A percentile compares a stretch with the other conserved stretches of the same genome.
Conservation (phyloP, 1,284 basidiomycete genomes). For the Rhizoctonia solani region DNA sequence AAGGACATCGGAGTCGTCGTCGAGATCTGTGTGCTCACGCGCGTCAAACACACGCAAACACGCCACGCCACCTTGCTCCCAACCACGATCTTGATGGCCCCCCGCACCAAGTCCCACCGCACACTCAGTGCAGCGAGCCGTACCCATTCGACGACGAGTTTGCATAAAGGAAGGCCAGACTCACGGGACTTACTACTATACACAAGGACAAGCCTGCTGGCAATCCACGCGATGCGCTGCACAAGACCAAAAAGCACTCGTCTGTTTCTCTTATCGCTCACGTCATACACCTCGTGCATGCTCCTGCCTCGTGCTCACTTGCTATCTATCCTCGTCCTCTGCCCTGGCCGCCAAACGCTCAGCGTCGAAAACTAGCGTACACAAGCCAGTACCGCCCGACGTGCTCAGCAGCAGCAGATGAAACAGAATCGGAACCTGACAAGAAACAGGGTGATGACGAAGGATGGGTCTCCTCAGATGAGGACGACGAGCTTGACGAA, state of each 20-base stretch:
- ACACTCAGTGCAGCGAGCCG: slow-evolving; percentile 1
- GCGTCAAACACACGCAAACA: slow-evolving; percentile 17
- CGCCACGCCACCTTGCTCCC: slow-evolving; percentile 11
- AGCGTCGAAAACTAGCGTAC: slow-evolving; percentile 16
- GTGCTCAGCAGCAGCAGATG: not conserved
- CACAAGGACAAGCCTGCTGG: not conserved
- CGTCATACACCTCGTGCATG: too few species aligned
- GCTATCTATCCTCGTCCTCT: slow-evolving; percentile 18
- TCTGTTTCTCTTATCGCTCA: not conserved
- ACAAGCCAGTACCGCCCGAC: slow-evolving; percentile 2
- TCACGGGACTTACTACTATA: slow-evolving; percentile 9
- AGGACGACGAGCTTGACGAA: slow-evolving; percentile 23
- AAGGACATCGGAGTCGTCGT: slow-evolving; percentile 29
- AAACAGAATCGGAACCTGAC: not conserved
- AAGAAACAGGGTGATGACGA: slow-evolving; percentile 31
- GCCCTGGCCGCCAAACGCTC: slow-evolving; percentile 19
- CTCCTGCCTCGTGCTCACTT: slow-evolving; percentile 5
- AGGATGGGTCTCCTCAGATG: slow-evolving; percentile 37
- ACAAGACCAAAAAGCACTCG: slow-evolving; percentile 32
- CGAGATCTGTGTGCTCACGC: slow-evolving; percentile 4
- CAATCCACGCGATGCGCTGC: slow-evolving; percentile 13
- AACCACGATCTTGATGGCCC: slow-evolving; percentile 24
- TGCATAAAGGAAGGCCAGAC: slow-evolving; percentile 2
- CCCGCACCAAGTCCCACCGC: slow-evolving; percentile 16
- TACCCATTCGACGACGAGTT: slow-evolving; percentile 9